phyloP scores from a whole-genome alignment of 495 filamentous ascomycete genomes.

The Penicillium desertorum region DNA sequence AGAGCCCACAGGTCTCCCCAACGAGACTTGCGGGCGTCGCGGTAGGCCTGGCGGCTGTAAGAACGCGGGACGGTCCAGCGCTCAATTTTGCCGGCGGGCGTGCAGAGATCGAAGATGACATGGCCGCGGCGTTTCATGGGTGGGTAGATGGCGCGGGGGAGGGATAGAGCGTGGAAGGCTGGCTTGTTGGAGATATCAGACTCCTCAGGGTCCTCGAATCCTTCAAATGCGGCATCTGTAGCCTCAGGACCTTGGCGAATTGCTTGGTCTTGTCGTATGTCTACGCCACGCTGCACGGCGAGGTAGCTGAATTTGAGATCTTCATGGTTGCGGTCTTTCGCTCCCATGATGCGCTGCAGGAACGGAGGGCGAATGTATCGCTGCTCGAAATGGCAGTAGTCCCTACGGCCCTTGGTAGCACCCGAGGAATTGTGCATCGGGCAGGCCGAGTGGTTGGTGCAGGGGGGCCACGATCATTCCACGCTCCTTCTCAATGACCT shows the following conservation, averaged over 20 bases:
- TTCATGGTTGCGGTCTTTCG: slow-evolving; percentile 75
- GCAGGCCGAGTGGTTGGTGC: slow-evolving; percentile 85
- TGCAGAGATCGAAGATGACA: slow-evolving; percentile 88
- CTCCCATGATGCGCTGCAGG: slow-evolving; percentile 74
- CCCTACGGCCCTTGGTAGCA: slow-evolving; percentile 67
- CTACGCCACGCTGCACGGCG: slow-evolving; percentile 75
- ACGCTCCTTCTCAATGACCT: slow-evolving; percentile 56
- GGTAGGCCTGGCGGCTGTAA: slow-evolving; percentile 76
- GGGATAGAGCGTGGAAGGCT: slow-evolving; percentile 58
- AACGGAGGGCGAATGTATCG: slow-evolving; percentile 81
- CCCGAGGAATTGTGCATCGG: slow-evolving; percentile 81
- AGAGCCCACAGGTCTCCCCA: slow-evolving; percentile 98
- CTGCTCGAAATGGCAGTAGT: slow-evolving; percentile 90
- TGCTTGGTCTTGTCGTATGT: slow-evolving; percentile 43
- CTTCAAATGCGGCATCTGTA: slow-evolving; percentile 52
- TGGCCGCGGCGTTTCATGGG: slow-evolving; percentile 87
- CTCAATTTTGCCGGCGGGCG: slow-evolving; percentile 80
- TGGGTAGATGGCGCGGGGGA: slow-evolving; percentile 74
- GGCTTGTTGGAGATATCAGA: not conserved
- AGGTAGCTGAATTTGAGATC: slow-evolving; percentile 88
- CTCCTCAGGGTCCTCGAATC: slow-evolving; percentile 43
- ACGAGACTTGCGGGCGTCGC: slow-evolving; percentile 81
- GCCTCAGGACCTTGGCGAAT: slow-evolving; percentile 45
- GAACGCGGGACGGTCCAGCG: slow-evolving; percentile 88
- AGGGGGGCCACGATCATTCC: slow-evolving; percentile 96